phyloP scores from a whole-genome alignment of 2,329 filamentous ascomycete species.

The Xylaria sp. region DNA sequence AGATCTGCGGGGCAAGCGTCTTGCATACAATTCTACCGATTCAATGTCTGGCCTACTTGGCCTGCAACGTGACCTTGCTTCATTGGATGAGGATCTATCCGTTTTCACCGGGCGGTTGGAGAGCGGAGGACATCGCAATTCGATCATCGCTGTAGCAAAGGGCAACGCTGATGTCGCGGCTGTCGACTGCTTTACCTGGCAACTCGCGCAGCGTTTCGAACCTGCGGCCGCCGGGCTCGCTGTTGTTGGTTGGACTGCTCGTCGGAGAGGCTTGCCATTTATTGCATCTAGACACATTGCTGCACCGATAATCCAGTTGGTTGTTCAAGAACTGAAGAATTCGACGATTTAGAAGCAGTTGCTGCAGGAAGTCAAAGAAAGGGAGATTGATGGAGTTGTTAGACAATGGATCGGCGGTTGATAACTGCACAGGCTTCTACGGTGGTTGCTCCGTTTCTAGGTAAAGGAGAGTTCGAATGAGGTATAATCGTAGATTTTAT shows the following conservation, averaged over 20 bases:
- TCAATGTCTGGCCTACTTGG: constrained; percentile 31
- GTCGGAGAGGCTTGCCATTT: constrained; percentile 30
- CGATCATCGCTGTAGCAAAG: constrained; percentile 28
- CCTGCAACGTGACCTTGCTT: constrained; percentile 29
- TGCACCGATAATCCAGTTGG: neutral
- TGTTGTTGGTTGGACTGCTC: constrained; percentile 34
- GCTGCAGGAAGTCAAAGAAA: neutral
- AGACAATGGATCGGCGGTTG: neutral
- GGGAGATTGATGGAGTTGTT: neutral
- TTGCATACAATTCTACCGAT: constrained; percentile 31
- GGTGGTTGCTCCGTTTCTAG: neutral
- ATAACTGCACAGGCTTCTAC: neutral
- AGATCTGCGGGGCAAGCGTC: constrained; percentile 28
- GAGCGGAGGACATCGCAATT: constrained; percentile 33
- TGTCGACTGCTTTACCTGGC: constrained; percentile 34
- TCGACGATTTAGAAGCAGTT: neutral
- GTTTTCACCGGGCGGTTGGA: constrained; percentile 29
- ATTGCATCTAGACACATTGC: constrained; percentile 24
- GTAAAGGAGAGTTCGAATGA: neutral
- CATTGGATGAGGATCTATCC: constrained; percentile 8
- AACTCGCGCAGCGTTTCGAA: constrained; percentile 33
- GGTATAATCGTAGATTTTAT: neutral
- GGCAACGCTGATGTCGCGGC: constrained; percentile 29
- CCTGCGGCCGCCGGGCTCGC: constrained; percentile 10
- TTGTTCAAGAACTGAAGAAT: constrained; percentile 14